Evolutionary conservation across 2,329 filamentous ascomycete species (phyloP).

Genomic region (Phaeosphaeria sp.): DNA sequence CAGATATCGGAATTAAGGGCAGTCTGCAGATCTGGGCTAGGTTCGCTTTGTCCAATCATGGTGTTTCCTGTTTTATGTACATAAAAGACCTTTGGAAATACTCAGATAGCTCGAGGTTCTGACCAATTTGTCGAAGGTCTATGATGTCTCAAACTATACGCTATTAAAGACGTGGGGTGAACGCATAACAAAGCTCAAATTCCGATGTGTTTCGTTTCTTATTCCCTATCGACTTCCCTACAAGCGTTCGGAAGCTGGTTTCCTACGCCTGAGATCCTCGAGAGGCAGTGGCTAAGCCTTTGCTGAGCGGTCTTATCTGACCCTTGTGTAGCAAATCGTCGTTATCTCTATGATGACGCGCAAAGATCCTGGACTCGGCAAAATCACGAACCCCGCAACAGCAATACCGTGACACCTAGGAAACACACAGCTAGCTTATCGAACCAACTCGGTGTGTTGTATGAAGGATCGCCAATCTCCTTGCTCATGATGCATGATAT

Average conservation of each 20-base stretch:
- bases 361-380: conserved; percentile 1
- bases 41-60: no score
- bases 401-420: background rate
- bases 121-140: background rate
- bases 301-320: background rate
- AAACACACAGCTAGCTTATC: background rate
- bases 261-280: background rate
- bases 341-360: conserved; percentile 3
- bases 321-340: background rate
- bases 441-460: background rate
- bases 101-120: background rate
- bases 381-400: conserved; percentile 1
- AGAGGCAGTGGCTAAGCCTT: background rate
- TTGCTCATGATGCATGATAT: background rate
- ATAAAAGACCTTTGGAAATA: no score
- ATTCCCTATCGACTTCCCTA: conserved; percentile 1
- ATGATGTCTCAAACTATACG: background rate
- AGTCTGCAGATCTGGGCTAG: background rate
- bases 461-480: background rate
- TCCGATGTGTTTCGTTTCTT: background rate
- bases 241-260: background rate
- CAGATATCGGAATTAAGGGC: background rate
- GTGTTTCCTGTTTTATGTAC: no score
- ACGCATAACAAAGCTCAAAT: background rate
- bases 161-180: background rate